Percentiles rank a stretch among this genome's conserved stretches.
These are phyloP conservation scores for Pythium folliculosum DNA, from an alignment of 352 stramenopile species.

Conservation along the genomic window DNA sequence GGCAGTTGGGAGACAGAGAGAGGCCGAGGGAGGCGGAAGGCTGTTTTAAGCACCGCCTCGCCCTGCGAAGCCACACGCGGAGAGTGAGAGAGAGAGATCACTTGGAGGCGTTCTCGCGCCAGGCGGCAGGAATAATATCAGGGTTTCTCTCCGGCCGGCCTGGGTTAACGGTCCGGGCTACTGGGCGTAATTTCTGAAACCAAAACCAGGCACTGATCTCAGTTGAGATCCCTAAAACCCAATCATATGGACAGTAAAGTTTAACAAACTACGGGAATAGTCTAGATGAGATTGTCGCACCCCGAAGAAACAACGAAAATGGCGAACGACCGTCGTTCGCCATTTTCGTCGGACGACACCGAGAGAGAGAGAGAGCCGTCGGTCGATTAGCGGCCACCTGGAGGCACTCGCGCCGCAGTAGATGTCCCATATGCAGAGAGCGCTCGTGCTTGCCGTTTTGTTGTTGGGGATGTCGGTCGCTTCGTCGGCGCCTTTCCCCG, in stretches of 20 bases:
- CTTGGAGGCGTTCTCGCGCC: not conserved
- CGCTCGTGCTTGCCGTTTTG: not conserved
- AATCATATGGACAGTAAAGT: not conserved
- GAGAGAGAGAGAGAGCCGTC: too few species aligned
- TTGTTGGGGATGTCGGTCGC: too few species aligned
- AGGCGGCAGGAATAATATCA: conserved; percentile 18
- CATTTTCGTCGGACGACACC: too few species aligned
- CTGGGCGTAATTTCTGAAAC: conserved; percentile 10
- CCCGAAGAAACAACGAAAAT: not conserved
- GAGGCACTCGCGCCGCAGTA: not conserved
- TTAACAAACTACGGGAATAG: not conserved
- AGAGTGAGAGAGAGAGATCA: conserved; percentile 5
- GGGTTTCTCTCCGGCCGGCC: not conserved
- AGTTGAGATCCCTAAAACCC: not conserved
- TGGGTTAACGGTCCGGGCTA: conserved; percentile 22
- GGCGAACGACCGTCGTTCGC: too few species aligned
- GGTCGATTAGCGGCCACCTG: not conserved
- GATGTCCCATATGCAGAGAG: not conserved
- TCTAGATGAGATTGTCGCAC: conserved; percentile 14
- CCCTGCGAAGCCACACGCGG: conserved; percentile 2
- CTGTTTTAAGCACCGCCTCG: conserved; percentile 18
- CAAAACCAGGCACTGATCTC: conserved; percentile 17
- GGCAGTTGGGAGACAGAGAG: conserved; percentile 1
- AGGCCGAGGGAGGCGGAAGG: not conserved
- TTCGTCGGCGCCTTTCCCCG: too few species aligned